phyloP scores from a whole-genome alignment of 2,329 filamentous ascomycete genomes.

The Tolypocladium ovalisporum region DNA sequence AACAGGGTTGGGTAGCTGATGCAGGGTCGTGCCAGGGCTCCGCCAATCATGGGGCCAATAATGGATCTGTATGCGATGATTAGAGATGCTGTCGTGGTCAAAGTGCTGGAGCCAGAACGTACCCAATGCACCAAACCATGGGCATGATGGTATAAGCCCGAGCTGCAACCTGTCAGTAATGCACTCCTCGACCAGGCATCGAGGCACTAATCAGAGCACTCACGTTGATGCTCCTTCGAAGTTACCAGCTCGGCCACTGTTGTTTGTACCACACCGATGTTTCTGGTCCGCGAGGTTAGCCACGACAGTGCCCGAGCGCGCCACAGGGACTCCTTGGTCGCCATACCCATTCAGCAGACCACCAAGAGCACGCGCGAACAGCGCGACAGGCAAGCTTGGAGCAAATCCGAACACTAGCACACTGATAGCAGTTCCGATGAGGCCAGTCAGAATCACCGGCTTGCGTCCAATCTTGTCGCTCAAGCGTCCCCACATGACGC shows the following conservation, averaged over 20 bases:
- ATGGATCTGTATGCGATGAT: slow-evolving; percentile 55
- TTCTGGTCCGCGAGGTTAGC: slow-evolving; percentile 35
- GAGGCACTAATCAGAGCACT: slow-evolving; percentile 20
- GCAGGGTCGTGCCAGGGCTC: slow-evolving; percentile 78
- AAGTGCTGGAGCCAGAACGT: slow-evolving; percentile 18
- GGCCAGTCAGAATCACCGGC: slow-evolving; percentile 79
- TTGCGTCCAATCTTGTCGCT: slow-evolving; percentile 91
- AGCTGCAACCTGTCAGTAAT: slow-evolving; percentile 34
- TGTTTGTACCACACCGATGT: slow-evolving; percentile 90
- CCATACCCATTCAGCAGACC: slow-evolving; percentile 80
- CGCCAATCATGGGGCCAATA: slow-evolving; percentile 83
- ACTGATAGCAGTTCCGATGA: slow-evolving; percentile 83
- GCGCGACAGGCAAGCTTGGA: slow-evolving; percentile 66
- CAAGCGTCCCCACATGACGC: slow-evolving; percentile 84
- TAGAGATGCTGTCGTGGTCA: slow-evolving; percentile 6
- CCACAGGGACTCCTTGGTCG: neutral
- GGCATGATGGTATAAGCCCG: slow-evolving; percentile 97
- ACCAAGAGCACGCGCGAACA: slow-evolving; percentile 79
- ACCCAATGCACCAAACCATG: slow-evolving; percentile 94
- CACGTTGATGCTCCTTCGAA: slow-evolving; percentile 84
- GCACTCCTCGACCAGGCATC: slow-evolving; percentile 7
- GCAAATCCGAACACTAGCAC: slow-evolving; percentile 91
- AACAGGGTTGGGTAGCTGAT: slow-evolving; percentile 71
- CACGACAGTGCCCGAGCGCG: neutral
- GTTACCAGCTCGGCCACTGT: slow-evolving; percentile 92